phyloP scores from a whole-genome alignment of 148 eudicot genomes.

The Polygonum maritimum region DNA sequence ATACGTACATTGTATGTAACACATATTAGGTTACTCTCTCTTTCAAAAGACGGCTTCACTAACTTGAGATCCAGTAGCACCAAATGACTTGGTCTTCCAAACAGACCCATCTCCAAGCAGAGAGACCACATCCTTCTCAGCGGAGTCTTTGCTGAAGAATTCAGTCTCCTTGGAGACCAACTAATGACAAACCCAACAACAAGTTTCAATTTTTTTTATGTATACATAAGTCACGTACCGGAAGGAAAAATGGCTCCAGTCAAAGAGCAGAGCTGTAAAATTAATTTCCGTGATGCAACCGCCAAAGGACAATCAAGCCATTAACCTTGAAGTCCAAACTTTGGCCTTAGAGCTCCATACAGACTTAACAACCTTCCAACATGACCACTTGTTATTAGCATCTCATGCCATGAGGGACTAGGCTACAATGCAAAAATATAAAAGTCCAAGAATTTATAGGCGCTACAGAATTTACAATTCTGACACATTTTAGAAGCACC shows the following conservation, averaged over 20 bases:
- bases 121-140: no score
- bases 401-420: conserved; percentile 78
- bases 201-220: background rate
- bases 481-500: background rate
- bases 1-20: no score
- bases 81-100: no score
- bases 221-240: conserved; percentile 31
- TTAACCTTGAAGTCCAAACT: conserved; percentile 62
- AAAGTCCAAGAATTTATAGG: background rate
- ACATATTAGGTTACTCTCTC: no score
- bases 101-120: no score
- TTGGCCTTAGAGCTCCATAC: conserved; percentile 73
- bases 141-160: no score
- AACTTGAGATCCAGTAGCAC: no score
- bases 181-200: background rate
- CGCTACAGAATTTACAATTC: background rate
- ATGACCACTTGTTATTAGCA: conserved; percentile 73
- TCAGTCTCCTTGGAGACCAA: no score
- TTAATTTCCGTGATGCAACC: conserved; percentile 79
- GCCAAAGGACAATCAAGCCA: conserved; percentile 99
- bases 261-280: conserved; percentile 82
- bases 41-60: no score
- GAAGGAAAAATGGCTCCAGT: conserved; percentile 72
- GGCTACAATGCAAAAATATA: conserved; percentile 42
- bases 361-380: conserved; percentile 74